Conservation (phyloP, 1,139 yeast genomes). For the Taiozyma sp. region DNA sequence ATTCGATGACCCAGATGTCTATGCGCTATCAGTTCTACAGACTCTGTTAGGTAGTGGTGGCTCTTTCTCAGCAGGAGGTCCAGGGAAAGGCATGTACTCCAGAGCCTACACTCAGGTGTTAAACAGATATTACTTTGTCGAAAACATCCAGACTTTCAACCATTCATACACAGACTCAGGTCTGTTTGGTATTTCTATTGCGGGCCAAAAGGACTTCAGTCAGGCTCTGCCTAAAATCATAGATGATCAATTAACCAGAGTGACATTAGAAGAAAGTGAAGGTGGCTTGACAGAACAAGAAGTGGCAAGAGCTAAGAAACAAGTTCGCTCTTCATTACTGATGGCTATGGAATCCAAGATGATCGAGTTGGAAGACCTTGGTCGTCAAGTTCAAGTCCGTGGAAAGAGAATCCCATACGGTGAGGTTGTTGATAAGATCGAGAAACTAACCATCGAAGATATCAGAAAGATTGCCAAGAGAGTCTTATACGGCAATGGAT, state of each 20-base stretch:
- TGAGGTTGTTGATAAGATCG: conserved; percentile 81
- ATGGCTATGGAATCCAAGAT: conserved; percentile 92
- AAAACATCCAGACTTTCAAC: conserved; percentile 82
- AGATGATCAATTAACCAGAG: conserved; percentile 64
- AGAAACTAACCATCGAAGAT: conserved; percentile 58
- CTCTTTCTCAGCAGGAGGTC: conserved; percentile 98
- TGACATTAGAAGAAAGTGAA: conserved; percentile 40
- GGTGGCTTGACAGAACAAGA: conserved; percentile 63
- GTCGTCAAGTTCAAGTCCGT: conserved; percentile 88
- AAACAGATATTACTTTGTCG: conserved; percentile 88
- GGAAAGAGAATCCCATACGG: conserved; percentile 70
- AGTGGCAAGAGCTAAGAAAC: conserved; percentile 87
- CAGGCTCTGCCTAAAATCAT: conserved; percentile 77
- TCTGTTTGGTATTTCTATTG: conserved; percentile 80
- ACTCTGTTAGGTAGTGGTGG: conserved; percentile 97
- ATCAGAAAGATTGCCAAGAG: conserved; percentile 69
- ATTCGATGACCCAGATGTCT: conserved; percentile 78
- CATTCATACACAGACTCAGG: conserved; percentile 92
- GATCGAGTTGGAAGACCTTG: conserved; percentile 90
- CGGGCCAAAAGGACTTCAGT: conserved; percentile 84
- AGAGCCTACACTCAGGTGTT: conserved; percentile 86
- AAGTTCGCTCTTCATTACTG: conserved; percentile 77
- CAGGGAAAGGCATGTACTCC: conserved; percentile 99
- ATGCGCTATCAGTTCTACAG: conserved; percentile 87
- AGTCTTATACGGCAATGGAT: conserved; percentile 64